These are phyloP conservation scores for Fusarium hainanense DNA, from an alignment of 2,329 filamentous ascomycete species.

Conservation along the genomic window DNA sequence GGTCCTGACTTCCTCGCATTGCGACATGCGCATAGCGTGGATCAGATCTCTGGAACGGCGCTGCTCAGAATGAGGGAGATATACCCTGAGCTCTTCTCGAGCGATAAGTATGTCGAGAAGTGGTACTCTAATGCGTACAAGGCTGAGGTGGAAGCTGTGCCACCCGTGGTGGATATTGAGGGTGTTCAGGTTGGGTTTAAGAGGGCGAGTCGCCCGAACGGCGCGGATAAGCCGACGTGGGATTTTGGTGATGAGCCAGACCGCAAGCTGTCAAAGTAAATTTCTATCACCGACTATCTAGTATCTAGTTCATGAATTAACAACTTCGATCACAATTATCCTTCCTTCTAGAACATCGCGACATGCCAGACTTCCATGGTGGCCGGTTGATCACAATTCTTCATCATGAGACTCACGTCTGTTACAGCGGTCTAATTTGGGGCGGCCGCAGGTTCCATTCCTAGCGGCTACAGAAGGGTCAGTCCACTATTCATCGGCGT, in stretches of 20 bases:
- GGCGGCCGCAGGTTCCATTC: background rate
- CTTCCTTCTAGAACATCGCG: rapidly evolving
- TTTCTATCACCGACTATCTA: rapidly evolving
- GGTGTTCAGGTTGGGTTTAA: conserved; percentile 58
- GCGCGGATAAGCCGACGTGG: conserved; percentile 68
- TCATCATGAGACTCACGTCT: background rate
- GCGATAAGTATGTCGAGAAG: conserved; percentile 26
- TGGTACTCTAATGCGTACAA: conserved; percentile 39
- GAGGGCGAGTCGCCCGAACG: conserved; percentile 59
- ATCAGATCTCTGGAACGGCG: conserved; percentile 71
- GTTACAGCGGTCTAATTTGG: background rate
- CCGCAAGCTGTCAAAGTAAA: conserved; percentile 11
- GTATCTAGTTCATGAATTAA: background rate
- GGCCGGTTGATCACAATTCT: background rate
- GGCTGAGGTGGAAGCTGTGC: conserved; percentile 53
- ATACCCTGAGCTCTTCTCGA: conserved; percentile 33
- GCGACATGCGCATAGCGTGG: conserved; percentile 71
- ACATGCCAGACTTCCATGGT: background rate
- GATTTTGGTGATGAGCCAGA: conserved; percentile 52
- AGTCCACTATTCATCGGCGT: background rate
- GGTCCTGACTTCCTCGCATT: conserved; percentile 66
- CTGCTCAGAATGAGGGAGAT: conserved; percentile 54
- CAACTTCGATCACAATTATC: background rate
- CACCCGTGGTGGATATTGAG: conserved; percentile 59
- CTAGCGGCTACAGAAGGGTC: background rate